These are phyloP conservation scores for Boletus sp. DNA, from an alignment of 768 basidiomycete species.

Conservation along the genomic window DNA sequence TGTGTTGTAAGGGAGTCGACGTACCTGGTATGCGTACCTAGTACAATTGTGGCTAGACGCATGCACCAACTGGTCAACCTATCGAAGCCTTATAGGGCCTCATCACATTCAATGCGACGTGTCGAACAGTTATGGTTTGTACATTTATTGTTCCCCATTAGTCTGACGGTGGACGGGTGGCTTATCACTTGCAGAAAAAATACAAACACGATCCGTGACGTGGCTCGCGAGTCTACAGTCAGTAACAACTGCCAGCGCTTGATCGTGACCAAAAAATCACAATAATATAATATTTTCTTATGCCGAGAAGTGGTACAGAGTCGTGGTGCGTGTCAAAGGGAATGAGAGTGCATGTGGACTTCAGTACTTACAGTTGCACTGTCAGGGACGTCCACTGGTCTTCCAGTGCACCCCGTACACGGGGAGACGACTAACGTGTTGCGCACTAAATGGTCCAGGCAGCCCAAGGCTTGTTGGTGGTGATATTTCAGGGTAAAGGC, in stretches of 20 bases:
- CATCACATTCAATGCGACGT: too few species aligned
- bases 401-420: constrained; percentile 27
- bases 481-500: constrained; percentile 38
- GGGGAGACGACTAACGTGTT: not conserved
- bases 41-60: too few species aligned
- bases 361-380: constrained; percentile 20
- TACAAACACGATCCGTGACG: not conserved
- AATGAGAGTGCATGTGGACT: not conserved
- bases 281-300: not conserved
- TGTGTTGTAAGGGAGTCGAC: too few species aligned
- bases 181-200: not conserved
- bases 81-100: too few species aligned
- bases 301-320: not conserved
- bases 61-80: too few species aligned
- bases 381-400: constrained; percentile 43
- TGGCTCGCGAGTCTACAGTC: not conserved
- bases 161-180: not conserved
- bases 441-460: not conserved
- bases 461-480: not conserved
- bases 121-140: too few species aligned
- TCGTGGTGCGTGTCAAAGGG: not conserved
- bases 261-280: too few species aligned
- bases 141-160: too few species aligned
- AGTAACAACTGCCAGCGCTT: not conserved
- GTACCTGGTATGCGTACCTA: too few species aligned